Base-by-base conservation (phyloP, 768 basidiomycete genomes). In the Kwoniella dejecticola region DNA sequence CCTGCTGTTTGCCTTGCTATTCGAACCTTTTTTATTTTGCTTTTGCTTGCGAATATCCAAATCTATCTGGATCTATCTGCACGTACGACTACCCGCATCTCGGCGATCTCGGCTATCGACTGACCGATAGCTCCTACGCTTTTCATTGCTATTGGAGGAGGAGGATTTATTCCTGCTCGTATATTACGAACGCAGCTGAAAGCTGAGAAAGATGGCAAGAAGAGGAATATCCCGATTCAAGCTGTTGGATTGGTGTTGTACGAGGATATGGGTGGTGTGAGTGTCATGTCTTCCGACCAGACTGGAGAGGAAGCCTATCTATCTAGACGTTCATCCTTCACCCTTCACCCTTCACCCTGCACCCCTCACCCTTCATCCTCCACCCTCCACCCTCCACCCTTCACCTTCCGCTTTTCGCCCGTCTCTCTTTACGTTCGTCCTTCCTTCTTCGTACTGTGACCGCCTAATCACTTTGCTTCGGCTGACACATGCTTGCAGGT, bases 211-310 rank as follows among this genome's bases (percentile, higher is more conserved):
- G 52, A 62, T 42, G 67, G 68, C 3, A 63, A 72, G 27, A 87
- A 89, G 70, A 86, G 85, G 69, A 88, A 89, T 58, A 86, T 98
- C 52, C 89, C 91, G 47, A 96, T 97, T 66, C 90, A 93, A 78
- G 95, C 96, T 4, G 97, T 99, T 66, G 94, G 96, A 1, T 85
- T 99, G 30, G 94, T 92, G 4, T 83, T 99, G 2, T 99, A 99
- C 70, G 96, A 99, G 77, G 85, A 89, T 26, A 82, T 98, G 17
- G 87, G 87, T 4, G 90, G 87, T 17, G 84, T 85, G 3, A 86
- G 86, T 69, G 19, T 42, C 7, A 19, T 19, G 17, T 47, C 17
- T 17, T 19, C n/a, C n/a, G n/a, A n/a, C n/a, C n/a, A n/a, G n/a
- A n/a, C n/a, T n/a, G n/a, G n/a, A n/a, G n/a, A n/a, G n/a, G n/a